Base-by-base conservation (phyloP, 257 asterid species). In the Leptodermis oblonga region DNA sequence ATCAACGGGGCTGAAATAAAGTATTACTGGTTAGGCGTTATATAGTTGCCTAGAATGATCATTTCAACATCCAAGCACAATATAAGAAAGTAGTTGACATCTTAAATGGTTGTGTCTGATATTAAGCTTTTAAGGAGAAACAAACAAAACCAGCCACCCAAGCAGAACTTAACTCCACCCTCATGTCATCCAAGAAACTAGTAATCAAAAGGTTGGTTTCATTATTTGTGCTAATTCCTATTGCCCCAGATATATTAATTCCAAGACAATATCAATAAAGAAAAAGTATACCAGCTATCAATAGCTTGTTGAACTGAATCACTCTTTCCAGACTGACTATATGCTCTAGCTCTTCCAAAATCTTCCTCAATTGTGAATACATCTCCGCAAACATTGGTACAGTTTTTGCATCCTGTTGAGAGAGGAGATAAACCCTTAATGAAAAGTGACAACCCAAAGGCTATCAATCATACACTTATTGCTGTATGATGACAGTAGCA, bases 271-370 rank as follows among this genome's bases (percentile, higher is more conserved):
- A 46, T 10, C 26, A 45, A n/a, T 25, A 42, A 20, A 69, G 28
- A 51, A 70, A 60, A 76, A 67, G 68, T 78, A 49, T 82, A 94
- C 99, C 99, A 94, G 87, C 97, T 94, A 6, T 94, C 96, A 60
- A 94, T 85, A 23, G 99, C 99, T 80, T 89, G 93, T 67, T 89
- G 87, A 82, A 94, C 82, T 41, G 69, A 67, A 37, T 94, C 97
- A n/a, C 36, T 62, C 39, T 53, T 77, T 72, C 97, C 99, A 17
- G 73, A 63, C 79, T 94, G 99, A 80, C 68, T 53, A 54, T 94
- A 87, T 67, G 83, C 99, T 84, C 99, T 81, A 76, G 99, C 99
- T 82, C 99, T 86, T 78, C 99, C 99, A 74, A 85, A 91, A 66
- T 94, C 99, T 78, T 94, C 99, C 82, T 94, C 99, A 18, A 94